Base-by-base conservation (phyloP, 352 stramenopile species). In the Pythium chondricola region DNA sequence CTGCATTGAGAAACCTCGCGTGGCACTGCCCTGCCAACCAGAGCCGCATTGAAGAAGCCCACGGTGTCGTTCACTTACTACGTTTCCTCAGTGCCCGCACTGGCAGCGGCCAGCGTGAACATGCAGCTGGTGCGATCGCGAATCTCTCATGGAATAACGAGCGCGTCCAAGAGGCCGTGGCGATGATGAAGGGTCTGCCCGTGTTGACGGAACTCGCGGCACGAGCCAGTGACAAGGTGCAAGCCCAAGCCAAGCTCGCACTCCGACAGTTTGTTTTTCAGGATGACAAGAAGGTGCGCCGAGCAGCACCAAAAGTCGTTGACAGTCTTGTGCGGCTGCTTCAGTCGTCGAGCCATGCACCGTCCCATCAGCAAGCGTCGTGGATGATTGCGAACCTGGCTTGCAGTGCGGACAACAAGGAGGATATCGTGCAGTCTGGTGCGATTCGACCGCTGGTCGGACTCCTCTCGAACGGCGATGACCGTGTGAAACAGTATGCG, bases 111-210 rank as follows among this genome's bases (percentile, higher is more conserved):
- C 54, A 56, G 16, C 47, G 54, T 4, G 48, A 62, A 14, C 32
- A 56, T n/a, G 54, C 47, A 24, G 54, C 47, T 2, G 54, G 41
- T 10, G 47, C 54, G 10, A 37, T 62, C 16, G 46, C 46, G 14
- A 62, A 62, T 30, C 35, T 62, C 14, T 20, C 40, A 33, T 52
- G 40, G 46, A 52, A 61, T 26, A 61, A 61, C 39, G 31, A 31
- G 2, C 17, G 6, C 0, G 22, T 49, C 9, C 52, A 61, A 26
- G 47, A 53, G 3, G 36, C 40, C 38, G 45, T 61, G 3, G 40
- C 45, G n/a, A 22, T 27, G 21, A 20, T 17, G 1, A 45, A 55
- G 13, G 52, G 44, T 3, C 21, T 61, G 0, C 26, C 22, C 2
- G 22, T 33, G 7, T 40, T 61, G 5, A 45, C 42, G 0, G 52